phyloP scores from a whole-genome alignment of 169 alveolate species.

The Toxoplasma gondii region DNA sequence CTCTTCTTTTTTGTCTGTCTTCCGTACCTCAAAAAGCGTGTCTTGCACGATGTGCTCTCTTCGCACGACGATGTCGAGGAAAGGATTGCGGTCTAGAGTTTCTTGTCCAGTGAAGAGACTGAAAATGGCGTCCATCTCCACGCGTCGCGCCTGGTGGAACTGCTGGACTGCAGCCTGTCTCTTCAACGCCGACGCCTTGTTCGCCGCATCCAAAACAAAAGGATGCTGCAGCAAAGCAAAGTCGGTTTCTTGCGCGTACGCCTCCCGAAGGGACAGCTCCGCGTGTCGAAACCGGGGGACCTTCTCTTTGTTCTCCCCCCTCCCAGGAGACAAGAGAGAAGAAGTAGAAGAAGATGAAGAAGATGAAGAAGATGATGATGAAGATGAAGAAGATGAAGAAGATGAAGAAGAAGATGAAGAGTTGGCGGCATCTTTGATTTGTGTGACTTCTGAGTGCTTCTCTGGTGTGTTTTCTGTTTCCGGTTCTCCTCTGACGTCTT shows the following conservation, averaged over 20 bases:
- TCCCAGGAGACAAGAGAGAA: neutral
- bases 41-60: conserved; percentile 70
- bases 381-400: neutral
- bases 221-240: conserved; percentile 57
- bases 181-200: conserved; percentile 44
- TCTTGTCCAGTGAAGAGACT: conserved; percentile 30
- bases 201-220: conserved; percentile 45
- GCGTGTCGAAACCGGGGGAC: neutral
- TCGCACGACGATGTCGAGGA: conserved; percentile 66
- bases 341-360: neutral
- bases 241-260: neutral
- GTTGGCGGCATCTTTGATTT: neutral
- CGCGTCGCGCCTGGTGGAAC: conserved; percentile 39
- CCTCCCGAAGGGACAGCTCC: neutral
- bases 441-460: neutral
- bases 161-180: conserved; percentile 44
- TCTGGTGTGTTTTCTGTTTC: neutral
- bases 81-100: conserved; percentile 51
- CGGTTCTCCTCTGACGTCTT: neutral
- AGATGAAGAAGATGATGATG: neutral
- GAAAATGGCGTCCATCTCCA: conserved; percentile 31
- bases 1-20: neutral
- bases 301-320: neutral
- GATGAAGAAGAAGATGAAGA: neutral
- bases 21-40: conserved; percentile 60